Base-by-base conservation (phyloP, 2,329 filamentous ascomycete species). In the Hirsutella minnesotensis region DNA sequence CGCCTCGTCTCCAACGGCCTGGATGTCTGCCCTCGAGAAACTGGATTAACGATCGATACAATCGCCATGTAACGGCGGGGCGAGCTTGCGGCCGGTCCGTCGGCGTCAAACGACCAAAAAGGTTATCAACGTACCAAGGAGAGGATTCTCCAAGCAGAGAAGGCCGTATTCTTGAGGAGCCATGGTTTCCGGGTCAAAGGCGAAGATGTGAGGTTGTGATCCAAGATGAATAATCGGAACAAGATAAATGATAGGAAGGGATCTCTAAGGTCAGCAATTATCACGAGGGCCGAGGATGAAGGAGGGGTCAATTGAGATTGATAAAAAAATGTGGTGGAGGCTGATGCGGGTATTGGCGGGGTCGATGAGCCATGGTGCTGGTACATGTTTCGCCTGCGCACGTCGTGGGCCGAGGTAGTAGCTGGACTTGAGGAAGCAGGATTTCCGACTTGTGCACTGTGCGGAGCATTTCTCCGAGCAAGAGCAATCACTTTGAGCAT, bases 101-200 rank as follows among this genome's bases (percentile, higher is more conserved):
- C 12, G 31, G 27, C 8, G 27, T 7, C 8, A 13, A 29, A 8
- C 8, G 27, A 29, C 8, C 8, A 31, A 12, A 31, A n/a, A 3
- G n/a, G 9, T 18, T 4, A 22, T 22, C 15, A 16, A 67, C 75
- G 54, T 70, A 89, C 85, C 90, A 57, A 98, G 84, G 56, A 98
- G 81, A 65, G 92, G 92, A 69, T 98, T 98, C 82, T 95, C 92
- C 58, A 98, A 70, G 68, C 84, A 92, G 60, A 96, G 76, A 58
- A 98, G 83, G 66, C 86, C 75, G 71, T 83, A 96, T 67, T 88
- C 82, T 69, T 88, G 83, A 55, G 81, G 65, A 60, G 85, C 74
- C 86, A 94, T 94, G 51, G 59, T 70, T 16, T 5, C 7, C n/a
- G 13, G 9, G 27, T 19, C 3, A n/a, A 33, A 18, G 39, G 8